A percentile compares a stretch with the other conserved stretches of the same genome.
These are phyloP conservation scores for Scopulariopsis brevicaulis DNA, from an alignment of 2,329 filamentous ascomycete genomes.

Conservation along the genomic window DNA sequence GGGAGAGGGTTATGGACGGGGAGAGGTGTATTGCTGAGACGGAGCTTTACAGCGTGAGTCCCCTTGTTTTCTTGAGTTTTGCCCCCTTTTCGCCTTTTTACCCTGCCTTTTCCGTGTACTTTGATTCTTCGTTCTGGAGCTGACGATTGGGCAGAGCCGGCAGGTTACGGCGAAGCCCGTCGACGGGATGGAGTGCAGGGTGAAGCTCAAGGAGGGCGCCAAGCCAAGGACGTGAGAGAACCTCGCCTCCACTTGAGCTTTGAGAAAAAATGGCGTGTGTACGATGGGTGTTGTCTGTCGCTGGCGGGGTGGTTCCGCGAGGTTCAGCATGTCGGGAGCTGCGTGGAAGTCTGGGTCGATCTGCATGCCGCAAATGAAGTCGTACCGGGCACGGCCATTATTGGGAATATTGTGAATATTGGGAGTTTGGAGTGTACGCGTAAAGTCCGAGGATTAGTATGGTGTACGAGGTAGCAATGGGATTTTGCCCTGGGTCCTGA, in stretches of 20 bases:
- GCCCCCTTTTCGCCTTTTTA: not conserved
- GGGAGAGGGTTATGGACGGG: slow-evolving; percentile 8
- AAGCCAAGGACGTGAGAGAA: not conserved
- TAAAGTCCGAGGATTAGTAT: too few relatives aligned
- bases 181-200: slow-evolving; percentile 8
- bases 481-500: too few relatives aligned
- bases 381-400: not conserved
- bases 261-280: too few relatives aligned
- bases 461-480: too few relatives aligned
- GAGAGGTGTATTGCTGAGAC: slow-evolving; percentile 8
- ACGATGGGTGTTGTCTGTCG: too few relatives aligned
- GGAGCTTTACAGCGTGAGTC: slow-evolving; percentile 9
- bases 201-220: slow-evolving; percentile 4
- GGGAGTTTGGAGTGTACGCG: too few relatives aligned
- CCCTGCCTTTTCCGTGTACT: not conserved
- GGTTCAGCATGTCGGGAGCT: too few relatives aligned
- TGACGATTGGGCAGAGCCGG: slow-evolving; percentile 4
- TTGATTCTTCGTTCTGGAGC: not conserved
- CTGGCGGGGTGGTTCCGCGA: too few relatives aligned
- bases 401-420: too few relatives aligned
- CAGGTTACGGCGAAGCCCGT: slow-evolving; percentile 9
- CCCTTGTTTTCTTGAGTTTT: too few relatives aligned
- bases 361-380: not conserved
- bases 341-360: not conserved
- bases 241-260: too few relatives aligned